Base-by-base conservation (phyloP, 2,329 filamentous ascomycete genomes). In the Colletotrichum magnum region DNA sequence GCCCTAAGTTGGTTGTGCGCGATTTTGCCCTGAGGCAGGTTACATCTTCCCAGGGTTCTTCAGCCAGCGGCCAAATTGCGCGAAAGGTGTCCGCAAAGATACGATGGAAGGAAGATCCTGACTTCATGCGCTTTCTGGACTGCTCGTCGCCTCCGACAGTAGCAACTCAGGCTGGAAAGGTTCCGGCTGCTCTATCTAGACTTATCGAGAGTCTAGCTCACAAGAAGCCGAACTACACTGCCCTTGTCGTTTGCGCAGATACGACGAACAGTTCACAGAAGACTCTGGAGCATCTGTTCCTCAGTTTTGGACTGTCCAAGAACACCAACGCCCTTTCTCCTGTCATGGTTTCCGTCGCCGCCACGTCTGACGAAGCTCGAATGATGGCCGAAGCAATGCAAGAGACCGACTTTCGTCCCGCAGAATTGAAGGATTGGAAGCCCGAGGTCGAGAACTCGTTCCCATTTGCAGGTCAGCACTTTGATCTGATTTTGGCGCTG, bases 11-110 rank as follows among this genome's bases (percentile, higher is more conserved):
- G 24, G 28, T 64, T 5, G 65, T 67, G 0, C 63, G 57, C 12
- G 53, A 61, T 6, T 71, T 72, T 28, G 64, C 68, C 1, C 24
- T 72, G 48, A 56, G 71, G 3, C 64, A 72, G 26, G 71, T 72
- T 1, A 71, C 68, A 0, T 70, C 57, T 5, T 68, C 57, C 5
- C 50, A 43, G 47, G 32, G 39, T 6, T 47, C 21, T 6, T 59
- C 63, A 6, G 16, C 50, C 1, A 1, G 16, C 12, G 15, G n/a
- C 36, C 13, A 18, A 32, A 10, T 6, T 36, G 32, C 32, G 1
- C 48, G 28, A 18, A 48, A 12, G 16, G 51, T 61, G 6, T 62
- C 24, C 13, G 62, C 56, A 13, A 70, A 71, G 21, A 5, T 68
- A 13, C 26, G 45, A 18, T 59, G 56, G 58, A 59, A 56, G 24